Evolutionary conservation across 2,329 filamentous ascomycete species (phyloP), one percentile per base, ranked within the genome.

Genomic region (Aspergillus ibericus): DNA sequence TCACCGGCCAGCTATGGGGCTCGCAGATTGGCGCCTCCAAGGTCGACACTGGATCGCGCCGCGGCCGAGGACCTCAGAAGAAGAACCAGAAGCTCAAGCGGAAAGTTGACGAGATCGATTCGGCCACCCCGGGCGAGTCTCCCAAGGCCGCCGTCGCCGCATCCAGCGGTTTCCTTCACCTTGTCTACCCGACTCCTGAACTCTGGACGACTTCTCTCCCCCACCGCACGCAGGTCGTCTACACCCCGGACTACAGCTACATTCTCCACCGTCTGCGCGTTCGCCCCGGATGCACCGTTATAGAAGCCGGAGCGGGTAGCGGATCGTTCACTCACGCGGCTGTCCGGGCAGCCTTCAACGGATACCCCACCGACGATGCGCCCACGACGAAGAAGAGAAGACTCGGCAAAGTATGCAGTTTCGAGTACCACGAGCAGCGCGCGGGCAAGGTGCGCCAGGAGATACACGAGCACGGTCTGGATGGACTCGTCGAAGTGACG

Each of bases 21-120:
- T 92, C 90, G 6, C 95, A 98, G 73, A 88, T 98, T 20, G 84
- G 91, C 48, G 95, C 95, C 7, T 96, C 92, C 1, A 86, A 88
- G 32, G 92, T 97, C 57, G 91, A 97, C 70, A 97, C 93, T 0
- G 92, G 93, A 12, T 95, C 92, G n/a, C 83, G 92, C 67, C 92
- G 92, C 34, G 84, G 89, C 53, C 83, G 92, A 66, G 91, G 91
- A 27, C 84, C 89, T 47, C 89, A 88, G 75, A 81, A 84, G 48
- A 89, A 88, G 75, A 81, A 84, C 55, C 87, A 78, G 80, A 54
- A 74, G 72, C 22, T 78, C 42, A 82, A 84, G 60, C 80, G 80
- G 38, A 81, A 81, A 54, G 79, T 72, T 16, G 71, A 72, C 34
- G 75, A 78, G 51, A 74, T 73, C 62, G 79, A 78, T 63, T 69